Evolutionary conservation across 768 basidiomycete species (phyloP).

Genomic region (Baorangia bicolor): DNA sequence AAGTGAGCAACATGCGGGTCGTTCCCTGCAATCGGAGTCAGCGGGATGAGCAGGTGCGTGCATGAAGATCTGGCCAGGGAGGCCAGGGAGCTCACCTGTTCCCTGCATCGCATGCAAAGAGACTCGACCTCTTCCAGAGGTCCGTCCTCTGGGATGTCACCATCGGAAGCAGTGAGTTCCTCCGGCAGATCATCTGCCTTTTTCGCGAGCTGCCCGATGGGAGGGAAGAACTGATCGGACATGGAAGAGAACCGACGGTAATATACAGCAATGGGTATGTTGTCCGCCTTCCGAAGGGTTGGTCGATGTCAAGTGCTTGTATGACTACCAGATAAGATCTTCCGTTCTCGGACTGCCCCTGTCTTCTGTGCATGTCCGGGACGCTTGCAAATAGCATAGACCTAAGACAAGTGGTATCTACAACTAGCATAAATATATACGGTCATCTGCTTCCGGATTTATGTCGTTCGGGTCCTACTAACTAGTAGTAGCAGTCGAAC

Average conservation of each 20-base stretch:
- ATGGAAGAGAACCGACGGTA: slow-evolving; percentile 10
- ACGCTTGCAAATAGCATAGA: too few species aligned
- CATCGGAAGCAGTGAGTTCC: slow-evolving; percentile 28
- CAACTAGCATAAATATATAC: too few species aligned
- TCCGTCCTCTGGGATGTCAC: slow-evolving; percentile 41
- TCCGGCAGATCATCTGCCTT: slow-evolving; percentile 38
- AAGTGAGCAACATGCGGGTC: slow-evolving; percentile 86
- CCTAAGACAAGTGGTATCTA: too few species aligned
- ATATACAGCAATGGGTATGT: not conserved
- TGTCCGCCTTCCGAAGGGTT: not conserved
- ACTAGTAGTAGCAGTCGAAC: too few species aligned
- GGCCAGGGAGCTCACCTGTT: slow-evolving; percentile 61
- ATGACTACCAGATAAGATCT: slow-evolving; percentile 8
- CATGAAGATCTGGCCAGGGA: not conserved
- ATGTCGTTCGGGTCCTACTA: too few species aligned
- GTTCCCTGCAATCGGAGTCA: slow-evolving; percentile 60
- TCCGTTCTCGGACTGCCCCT: slow-evolving; percentile 1
- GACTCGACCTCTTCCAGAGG: slow-evolving; percentile 85
- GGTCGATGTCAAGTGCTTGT: not conserved
- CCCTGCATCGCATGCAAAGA: slow-evolving; percentile 89
- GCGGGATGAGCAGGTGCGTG: not conserved
- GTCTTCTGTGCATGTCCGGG: too few species aligned
- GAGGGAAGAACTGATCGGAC: slow-evolving; percentile 48
- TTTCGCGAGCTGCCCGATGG: slow-evolving; percentile 55
- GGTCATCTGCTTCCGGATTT: too few species aligned